These are phyloP conservation scores for Celoporthe dispersa DNA, from an alignment of 2,329 filamentous ascomycete genomes.

Conservation along the genomic window DNA sequence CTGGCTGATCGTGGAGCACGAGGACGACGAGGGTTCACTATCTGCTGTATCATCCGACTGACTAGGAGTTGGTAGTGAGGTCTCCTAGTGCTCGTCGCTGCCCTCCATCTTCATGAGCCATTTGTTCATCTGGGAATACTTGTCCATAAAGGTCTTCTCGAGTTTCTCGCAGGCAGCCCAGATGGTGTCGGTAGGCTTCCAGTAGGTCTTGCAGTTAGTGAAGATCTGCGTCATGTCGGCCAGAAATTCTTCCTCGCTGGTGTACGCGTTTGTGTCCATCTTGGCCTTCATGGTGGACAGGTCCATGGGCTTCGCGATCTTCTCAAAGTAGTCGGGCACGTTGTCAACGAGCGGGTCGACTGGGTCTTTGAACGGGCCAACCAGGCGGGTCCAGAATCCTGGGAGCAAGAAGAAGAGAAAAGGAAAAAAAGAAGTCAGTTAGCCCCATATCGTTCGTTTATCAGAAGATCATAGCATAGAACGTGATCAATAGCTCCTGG, in stretches of 20 bases:
- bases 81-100: slow-evolving; percentile 41
- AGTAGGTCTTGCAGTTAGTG: slow-evolving; percentile 67
- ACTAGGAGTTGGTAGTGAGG: background rate
- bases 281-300: slow-evolving; percentile 63
- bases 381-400: slow-evolving; percentile 71
- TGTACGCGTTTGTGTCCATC: slow-evolving; percentile 60
- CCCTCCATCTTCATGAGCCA: slow-evolving; percentile 61
- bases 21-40: background rate
- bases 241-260: slow-evolving; percentile 56
- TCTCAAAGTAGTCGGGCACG: slow-evolving; percentile 65
- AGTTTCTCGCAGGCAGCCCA: slow-evolving; percentile 59
- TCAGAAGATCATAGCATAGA: background rate
- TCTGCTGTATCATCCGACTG: background rate
- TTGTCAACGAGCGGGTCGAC: slow-evolving; percentile 61
- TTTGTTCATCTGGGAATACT: slow-evolving; percentile 60
- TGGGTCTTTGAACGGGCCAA: slow-evolving; percentile 64
- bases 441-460: background rate
- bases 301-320: slow-evolving; percentile 66
- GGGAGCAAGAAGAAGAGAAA: background rate
- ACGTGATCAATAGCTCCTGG: background rate
- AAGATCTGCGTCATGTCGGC: slow-evolving; percentile 66
- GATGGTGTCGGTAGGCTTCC: slow-evolving; percentile 59
- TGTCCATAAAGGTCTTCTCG: slow-evolving; percentile 53
- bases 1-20: background rate
- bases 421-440: background rate